Conservation (phyloP, 495 filamentous ascomycete genomes). For the Penicillium goetzii region DNA sequence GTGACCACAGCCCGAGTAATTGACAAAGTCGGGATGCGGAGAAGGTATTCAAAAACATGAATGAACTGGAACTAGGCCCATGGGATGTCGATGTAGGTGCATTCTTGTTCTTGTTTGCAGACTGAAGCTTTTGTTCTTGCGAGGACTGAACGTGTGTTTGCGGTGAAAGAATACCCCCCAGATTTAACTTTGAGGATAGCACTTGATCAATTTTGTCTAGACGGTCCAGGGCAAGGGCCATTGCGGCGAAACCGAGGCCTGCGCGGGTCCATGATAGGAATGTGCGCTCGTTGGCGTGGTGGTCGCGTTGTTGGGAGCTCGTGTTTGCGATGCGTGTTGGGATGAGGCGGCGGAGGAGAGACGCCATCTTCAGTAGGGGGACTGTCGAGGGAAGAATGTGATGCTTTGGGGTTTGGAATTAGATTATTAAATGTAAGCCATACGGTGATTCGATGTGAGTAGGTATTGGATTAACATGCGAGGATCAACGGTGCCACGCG, state of each 20-base stretch:
- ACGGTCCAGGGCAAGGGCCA: constrained; percentile 51
- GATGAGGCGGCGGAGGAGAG: constrained; percentile 33
- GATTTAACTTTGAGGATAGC: constrained; percentile 6
- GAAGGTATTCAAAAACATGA: neutral
- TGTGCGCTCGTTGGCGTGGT: constrained; percentile 59
- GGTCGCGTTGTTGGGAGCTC: constrained; percentile 50
- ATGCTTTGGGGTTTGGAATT: neutral
- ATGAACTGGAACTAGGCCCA: neutral
- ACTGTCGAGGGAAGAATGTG: too few species aligned
- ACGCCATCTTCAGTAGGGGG: constrained; percentile 12
- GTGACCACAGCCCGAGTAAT: constrained; percentile 33
- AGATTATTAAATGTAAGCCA: neutral
- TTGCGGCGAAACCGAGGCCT: constrained; percentile 53
- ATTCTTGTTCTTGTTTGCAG: neutral
- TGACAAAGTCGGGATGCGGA: constrained; percentile 31
- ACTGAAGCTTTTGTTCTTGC: neutral
- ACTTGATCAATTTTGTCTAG: constrained; percentile 34
- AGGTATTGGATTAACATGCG: neutral
- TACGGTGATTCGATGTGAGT: neutral
- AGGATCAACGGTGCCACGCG: neutral
- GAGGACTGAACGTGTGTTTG: neutral
- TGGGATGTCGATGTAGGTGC: neutral
- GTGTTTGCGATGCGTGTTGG: constrained; percentile 36
- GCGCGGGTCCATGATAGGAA: constrained; percentile 58
- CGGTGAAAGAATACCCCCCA: neutral